Conservation (phyloP, 805 yeast genomes). For the Candida ovalis region DNA sequence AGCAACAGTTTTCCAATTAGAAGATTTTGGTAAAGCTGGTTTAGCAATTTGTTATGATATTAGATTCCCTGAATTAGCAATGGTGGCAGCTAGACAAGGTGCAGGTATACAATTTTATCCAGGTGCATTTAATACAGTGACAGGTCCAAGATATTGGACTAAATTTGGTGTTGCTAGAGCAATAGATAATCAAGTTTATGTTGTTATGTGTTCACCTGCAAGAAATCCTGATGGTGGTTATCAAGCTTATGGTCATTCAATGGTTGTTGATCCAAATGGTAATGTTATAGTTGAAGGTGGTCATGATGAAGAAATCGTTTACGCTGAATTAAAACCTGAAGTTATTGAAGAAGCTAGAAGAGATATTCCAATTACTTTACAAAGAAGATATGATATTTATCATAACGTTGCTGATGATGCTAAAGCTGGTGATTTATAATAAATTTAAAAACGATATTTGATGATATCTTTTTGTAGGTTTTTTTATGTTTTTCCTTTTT, state of each 20-base stretch:
- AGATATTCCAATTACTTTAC: conserved; percentile 65
- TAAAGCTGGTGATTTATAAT: conserved; percentile 16
- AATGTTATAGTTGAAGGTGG: conserved; percentile 67
- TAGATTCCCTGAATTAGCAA: conserved; percentile 75
- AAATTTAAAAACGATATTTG: no score
- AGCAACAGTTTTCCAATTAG: conserved; percentile 71
- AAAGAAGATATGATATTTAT: conserved; percentile 69
- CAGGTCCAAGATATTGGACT: conserved; percentile 85
- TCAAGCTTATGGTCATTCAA: conserved; percentile 65
- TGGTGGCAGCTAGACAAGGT: conserved; percentile 61
- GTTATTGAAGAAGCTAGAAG: conserved; percentile 53
- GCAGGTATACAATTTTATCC: conserved; percentile 79
- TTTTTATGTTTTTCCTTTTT: neutral
- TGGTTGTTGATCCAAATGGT: conserved; percentile 63
- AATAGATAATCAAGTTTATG: conserved; percentile 69
- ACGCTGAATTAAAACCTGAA: conserved; percentile 68
- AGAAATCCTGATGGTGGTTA: conserved; percentile 56
- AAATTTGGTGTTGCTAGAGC: conserved; percentile 70
- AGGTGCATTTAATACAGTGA: conserved; percentile 79
- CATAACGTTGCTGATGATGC: conserved; percentile 36
- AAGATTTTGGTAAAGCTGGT: conserved; percentile 69
- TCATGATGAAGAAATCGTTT: conserved; percentile 70
- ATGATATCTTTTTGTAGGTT: neutral
- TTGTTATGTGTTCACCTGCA: conserved; percentile 84
- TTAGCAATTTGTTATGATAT: conserved; percentile 83